Evolutionary conservation across 2,329 filamentous ascomycete genomes (phyloP), one percentile per base, ranked within the genome.

Genomic region (Fusarium sp.): DNA sequence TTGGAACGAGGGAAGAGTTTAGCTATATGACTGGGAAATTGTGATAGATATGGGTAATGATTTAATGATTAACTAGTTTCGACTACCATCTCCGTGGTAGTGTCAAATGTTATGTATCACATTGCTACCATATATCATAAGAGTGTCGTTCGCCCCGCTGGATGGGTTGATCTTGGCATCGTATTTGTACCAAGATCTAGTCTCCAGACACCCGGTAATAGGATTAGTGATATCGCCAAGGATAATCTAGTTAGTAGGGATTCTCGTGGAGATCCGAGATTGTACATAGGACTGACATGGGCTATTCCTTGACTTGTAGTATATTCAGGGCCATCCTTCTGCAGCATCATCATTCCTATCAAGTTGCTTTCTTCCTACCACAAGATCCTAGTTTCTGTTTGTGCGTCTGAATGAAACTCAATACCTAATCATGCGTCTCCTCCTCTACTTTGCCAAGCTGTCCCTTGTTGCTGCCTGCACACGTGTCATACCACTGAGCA

Each of bases 391-490:
- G 14, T 21, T 25, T 50, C 19, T 21, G 16, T 34, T 3, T 31
- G 13, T 34, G 31, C 8, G 31, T 34, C 21, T 31, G 6, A 55
- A 12, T 25, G 9, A 18, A 5, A 31, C 28, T 12, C 14, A 34
- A 25, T 12, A n/a, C 14, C 25, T 11, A 11, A 31, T 30, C 52
- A 41, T 59, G 30, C 30, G 25, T 23, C 42, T 53, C 34, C 18
- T 44, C 7, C 21, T 48, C 3, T 18, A 39, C n/a, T 44, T 64
- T 7, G 23, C 45, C 45, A 43, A 58, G 4, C 8, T 71, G 13
- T n/a, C 43, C 55, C 26, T 50, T 6, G 25, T 19, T n/a, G 37
- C 52, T 18, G 41, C 61, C 31, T 67, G 43, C 39, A 44, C 54
- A 12, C 61, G 61, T 37, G 65, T 67, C 21, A n/a, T 43, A 12